A percentile compares a stretch with the other conserved stretches of the same genome.
These are phyloP conservation scores for Corylus americana DNA, from an alignment of 306 rosid species.

Conservation along the genomic window DNA sequence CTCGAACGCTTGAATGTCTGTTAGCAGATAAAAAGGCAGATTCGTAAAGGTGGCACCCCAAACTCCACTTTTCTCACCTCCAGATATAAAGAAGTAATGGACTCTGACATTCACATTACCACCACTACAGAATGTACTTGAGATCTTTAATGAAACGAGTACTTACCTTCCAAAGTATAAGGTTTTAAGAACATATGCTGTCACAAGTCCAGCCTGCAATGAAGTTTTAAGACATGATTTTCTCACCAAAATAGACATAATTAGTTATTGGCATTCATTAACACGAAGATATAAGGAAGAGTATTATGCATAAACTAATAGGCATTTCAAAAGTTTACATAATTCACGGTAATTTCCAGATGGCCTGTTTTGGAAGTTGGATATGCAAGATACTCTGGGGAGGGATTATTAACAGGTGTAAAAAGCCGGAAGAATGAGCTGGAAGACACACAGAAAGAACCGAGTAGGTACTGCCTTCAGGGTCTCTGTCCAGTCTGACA, in stretches of 20 bases:
- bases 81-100: background rate
- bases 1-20: conserved; percentile 89
- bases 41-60: conserved; percentile 4
- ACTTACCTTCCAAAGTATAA: conserved; percentile 70
- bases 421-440: background rate
- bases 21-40: conserved; percentile 22
- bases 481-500: too few species aligned
- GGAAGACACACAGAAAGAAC: too few species aligned
- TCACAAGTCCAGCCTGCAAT: conserved; percentile 72
- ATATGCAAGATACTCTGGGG: background rate
- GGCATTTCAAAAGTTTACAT: background rate
- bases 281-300: background rate
- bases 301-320: background rate
- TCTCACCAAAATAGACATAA: background rate
- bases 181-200: conserved; percentile 70
- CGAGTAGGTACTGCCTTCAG: too few species aligned
- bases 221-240: background rate
- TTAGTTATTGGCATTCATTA: background rate
- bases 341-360: background rate
- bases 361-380: background rate
- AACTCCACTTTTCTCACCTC: background rate
- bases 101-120: conserved; percentile 1
- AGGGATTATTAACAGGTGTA: background rate
- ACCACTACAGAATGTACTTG: background rate
- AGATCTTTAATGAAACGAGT: background rate